Conservation (phyloP, 495 filamentous ascomycete species). For the Symbiotaphrina buchneri region DNA sequence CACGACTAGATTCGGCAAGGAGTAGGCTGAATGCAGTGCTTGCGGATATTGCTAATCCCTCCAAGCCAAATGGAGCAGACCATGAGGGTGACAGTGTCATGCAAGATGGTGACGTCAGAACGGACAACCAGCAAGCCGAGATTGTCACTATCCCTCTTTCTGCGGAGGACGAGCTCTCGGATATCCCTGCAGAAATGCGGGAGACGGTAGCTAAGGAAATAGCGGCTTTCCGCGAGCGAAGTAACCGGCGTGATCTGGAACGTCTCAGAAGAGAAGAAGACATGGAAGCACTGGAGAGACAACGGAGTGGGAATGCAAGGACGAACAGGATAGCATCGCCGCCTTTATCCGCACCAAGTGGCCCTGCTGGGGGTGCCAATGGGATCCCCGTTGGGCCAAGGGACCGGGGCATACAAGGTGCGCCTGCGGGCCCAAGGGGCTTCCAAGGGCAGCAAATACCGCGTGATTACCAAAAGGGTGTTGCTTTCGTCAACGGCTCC, state of each 20-base stretch:
- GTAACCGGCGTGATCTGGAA: slow-evolving; percentile 70
- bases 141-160: slow-evolving; percentile 81
- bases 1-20: slow-evolving; percentile 45
- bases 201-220: slow-evolving; percentile 92
- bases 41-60: slow-evolving; percentile 48
- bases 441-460: slow-evolving; percentile 49
- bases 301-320: slow-evolving; percentile 38
- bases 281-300: slow-evolving; percentile 67
- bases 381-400: slow-evolving; percentile 72
- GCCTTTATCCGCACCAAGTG: slow-evolving; percentile 32
- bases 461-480: slow-evolving; percentile 57
- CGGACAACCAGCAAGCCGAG: slow-evolving; percentile 33
- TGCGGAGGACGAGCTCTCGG: slow-evolving; percentile 80
- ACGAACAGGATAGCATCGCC: slow-evolving; percentile 50
- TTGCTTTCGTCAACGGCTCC: slow-evolving; percentile 73
- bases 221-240: slow-evolving; percentile 76
- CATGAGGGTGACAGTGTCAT: slow-evolving; percentile 50
- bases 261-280: slow-evolving; percentile 75
- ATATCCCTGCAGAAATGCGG: slow-evolving; percentile 93
- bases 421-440: slow-evolving; percentile 57
- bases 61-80: slow-evolving; percentile 22
- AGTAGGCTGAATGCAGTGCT: slow-evolving; percentile 40
- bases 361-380: slow-evolving; percentile 52
- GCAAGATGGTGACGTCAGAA: slow-evolving; percentile 34
- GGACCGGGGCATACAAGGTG: slow-evolving; percentile 44